These are phyloP conservation scores for Ogataea henricii DNA, from an alignment of 805 yeast species.

Conservation along the genomic window DNA sequence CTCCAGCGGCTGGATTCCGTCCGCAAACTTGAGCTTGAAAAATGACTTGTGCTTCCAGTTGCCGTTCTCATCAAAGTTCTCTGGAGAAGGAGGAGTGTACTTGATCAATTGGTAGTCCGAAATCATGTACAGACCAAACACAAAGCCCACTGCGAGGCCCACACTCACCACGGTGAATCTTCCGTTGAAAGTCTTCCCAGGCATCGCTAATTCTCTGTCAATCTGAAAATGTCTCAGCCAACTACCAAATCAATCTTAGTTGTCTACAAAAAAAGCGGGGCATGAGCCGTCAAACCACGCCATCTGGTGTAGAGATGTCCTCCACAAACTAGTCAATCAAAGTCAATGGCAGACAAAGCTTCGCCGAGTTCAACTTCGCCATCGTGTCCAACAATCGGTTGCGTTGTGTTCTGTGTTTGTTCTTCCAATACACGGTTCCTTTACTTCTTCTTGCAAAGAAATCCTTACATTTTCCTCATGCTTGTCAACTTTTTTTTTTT, in stretches of 20 bases:
- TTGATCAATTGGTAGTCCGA: constrained; percentile 41
- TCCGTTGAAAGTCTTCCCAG: constrained; percentile 29
- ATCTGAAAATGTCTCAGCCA: neutral
- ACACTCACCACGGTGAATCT: constrained; percentile 29
- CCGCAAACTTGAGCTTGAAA: constrained; percentile 38
- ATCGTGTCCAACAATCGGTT: too few relatives aligned
- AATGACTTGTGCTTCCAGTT: constrained; percentile 39
- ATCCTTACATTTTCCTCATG: too few relatives aligned
- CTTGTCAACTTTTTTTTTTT: too few relatives aligned
- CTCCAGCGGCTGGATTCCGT: constrained; percentile 39
- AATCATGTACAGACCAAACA: constrained; percentile 29
- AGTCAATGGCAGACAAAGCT: too few relatives aligned
- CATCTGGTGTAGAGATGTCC: neutral
- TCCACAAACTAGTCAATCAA: too few relatives aligned
- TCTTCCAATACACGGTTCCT: too few relatives aligned
- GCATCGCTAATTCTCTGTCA: neutral
- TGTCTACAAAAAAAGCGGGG: neutral
- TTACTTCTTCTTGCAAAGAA: too few relatives aligned
- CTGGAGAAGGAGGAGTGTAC: constrained; percentile 41
- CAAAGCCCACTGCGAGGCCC: constrained; percentile 33
- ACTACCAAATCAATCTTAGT: too few relatives aligned
- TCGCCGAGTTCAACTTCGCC: too few relatives aligned
- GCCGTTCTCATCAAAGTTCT: constrained; percentile 40
- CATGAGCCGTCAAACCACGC: neutral
- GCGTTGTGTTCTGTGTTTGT: too few relatives aligned